phyloP scores from a whole-genome alignment of 2,329 filamentous ascomycete genomes.

The Colletotrichum sp. region DNA sequence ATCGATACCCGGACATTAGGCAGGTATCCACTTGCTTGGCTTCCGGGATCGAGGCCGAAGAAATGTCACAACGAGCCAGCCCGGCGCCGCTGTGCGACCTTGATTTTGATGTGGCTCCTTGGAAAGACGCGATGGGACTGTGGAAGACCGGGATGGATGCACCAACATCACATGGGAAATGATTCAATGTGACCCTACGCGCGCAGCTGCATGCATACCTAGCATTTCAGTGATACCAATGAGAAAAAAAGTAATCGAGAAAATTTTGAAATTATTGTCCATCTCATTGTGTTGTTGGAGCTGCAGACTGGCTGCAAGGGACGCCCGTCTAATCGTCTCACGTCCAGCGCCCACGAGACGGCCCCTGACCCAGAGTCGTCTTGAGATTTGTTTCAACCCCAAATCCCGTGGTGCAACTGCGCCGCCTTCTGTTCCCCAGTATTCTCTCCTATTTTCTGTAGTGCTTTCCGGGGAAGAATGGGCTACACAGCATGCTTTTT shows the following conservation, averaged over 20 bases:
- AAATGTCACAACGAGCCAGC: background rate
- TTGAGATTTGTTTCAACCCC: constrained; percentile 7
- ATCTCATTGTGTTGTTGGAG: background rate
- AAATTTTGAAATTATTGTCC: background rate
- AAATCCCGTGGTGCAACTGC: background rate
- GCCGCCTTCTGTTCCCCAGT: background rate
- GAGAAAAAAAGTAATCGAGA: background rate
- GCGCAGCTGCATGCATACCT: background rate
- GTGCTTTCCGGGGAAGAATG: background rate
- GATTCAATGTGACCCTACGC: background rate
- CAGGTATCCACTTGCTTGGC: background rate
- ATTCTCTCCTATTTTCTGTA: background rate
- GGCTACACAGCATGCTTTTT: background rate
- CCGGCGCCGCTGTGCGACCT: background rate
- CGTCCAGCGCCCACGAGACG: background rate
- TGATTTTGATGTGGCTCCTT: background rate
- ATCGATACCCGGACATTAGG: background rate
- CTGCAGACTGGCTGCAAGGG: background rate
- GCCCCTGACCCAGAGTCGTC: background rate
- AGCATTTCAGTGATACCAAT: background rate
- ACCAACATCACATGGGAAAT: background rate
- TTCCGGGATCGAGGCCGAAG: background rate
- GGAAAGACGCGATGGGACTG: background rate
- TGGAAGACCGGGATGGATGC: background rate
- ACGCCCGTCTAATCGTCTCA: background rate